Evolutionary conservation across 805 yeast genomes (phyloP).

Genomic region (Saccharomycopsis sp.): DNA sequence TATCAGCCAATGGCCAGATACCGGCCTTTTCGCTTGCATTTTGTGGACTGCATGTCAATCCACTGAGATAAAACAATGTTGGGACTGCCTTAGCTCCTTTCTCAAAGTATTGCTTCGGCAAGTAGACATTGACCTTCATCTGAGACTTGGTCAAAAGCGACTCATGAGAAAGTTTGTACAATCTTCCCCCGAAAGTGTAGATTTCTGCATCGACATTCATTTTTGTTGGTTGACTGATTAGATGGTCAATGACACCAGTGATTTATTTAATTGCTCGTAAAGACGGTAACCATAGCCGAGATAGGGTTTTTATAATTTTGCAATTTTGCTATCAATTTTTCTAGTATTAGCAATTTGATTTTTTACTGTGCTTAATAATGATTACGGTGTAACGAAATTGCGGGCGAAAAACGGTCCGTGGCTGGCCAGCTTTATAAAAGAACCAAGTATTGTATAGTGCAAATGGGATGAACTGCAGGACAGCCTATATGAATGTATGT

Average conservation of each 20-base stretch:
- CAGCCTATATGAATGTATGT: neutral
- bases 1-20: constrained; percentile 71
- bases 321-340: neutral
- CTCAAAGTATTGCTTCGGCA: constrained; percentile 52
- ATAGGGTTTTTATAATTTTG: too few relatives aligned
- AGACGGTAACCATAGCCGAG: too few relatives aligned
- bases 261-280: too few relatives aligned
- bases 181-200: constrained; percentile 63
- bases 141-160: constrained; percentile 57
- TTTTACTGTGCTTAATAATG: neutral
- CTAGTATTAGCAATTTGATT: too few relatives aligned
- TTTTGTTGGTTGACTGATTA: neutral
- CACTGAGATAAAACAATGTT: constrained; percentile 73
- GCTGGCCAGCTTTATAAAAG: too few relatives aligned
- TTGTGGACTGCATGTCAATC: constrained; percentile 88
- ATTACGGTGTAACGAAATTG: too few relatives aligned
- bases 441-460: neutral
- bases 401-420: too few relatives aligned
- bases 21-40: constrained; percentile 93
- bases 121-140: constrained; percentile 79
- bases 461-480: too few relatives aligned
- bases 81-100: constrained; percentile 42
- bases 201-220: constrained; percentile 41
- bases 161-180: constrained; percentile 68
- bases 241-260: too few relatives aligned